Evolutionary conservation across 305 asterid genomes (phyloP).

Genomic region (Solanum hybrid): DNA sequence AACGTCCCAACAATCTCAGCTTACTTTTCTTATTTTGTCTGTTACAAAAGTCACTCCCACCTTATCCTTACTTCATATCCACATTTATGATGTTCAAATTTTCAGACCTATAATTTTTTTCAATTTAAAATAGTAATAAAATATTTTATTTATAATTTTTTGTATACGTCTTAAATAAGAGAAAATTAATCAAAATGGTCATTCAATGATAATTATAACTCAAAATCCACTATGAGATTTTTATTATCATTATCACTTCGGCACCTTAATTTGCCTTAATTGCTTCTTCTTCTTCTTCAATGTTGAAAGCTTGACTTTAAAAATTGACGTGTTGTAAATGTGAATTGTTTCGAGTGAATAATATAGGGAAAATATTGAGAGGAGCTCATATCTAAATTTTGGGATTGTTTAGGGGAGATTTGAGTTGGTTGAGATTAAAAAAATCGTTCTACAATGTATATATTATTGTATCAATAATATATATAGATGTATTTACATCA

Average conservation of each 20-base stretch:
- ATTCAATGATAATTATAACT: not conserved
- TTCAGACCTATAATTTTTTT: not conserved
- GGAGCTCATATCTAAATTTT: not conserved
- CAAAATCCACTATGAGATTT: not conserved
- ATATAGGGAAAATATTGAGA: not conserved
- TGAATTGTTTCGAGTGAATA: not conserved
- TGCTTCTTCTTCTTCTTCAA: not conserved
- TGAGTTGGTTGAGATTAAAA: not conserved
- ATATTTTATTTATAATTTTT: too few species aligned
- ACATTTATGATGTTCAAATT: not conserved
- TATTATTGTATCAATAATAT: too few species aligned
- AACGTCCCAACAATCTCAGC: not conserved
- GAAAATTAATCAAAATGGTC: not conserved
- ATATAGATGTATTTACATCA: too few species aligned
- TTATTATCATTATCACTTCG: not conserved
- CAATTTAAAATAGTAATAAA: too few species aligned
- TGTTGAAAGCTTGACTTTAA: not conserved
- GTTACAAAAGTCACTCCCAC: not conserved
- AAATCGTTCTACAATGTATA: too few species aligned
- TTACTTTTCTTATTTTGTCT: too few species aligned
- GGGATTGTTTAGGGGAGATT: not conserved
- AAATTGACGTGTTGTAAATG: accelerated
- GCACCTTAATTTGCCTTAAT: not conserved
- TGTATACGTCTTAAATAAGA: not conserved
- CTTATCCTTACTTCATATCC: not conserved